Evolutionary conservation across 331 rosid species (phyloP).

Genomic region (Phaseolus coccineus): DNA sequence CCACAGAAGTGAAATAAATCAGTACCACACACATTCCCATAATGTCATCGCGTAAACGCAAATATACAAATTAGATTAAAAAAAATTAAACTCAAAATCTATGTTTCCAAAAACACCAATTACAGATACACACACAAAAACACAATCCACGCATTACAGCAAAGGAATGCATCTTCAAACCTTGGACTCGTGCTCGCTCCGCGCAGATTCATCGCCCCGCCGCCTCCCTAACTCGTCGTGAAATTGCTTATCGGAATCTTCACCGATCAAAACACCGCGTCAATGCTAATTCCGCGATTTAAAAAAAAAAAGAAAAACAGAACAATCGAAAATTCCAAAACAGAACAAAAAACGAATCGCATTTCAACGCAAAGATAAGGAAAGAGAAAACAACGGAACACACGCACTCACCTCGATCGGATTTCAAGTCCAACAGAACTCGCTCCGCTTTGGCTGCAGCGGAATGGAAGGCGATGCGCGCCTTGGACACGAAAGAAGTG

Average conservation of each 20-base stretch:
- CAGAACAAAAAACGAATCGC: not conserved
- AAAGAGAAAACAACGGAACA: not conserved
- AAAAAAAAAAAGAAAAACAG: not conserved
- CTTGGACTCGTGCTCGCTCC: constrained; percentile 58
- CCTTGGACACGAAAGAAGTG: constrained; percentile 83
- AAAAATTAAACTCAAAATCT: constrained; percentile 16
- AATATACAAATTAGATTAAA: not conserved
- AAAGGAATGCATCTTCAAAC: constrained; percentile 47
- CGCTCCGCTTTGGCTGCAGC: constrained; percentile 99
- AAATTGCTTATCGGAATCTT: constrained; percentile 51
- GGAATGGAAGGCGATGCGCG: constrained; percentile 91
- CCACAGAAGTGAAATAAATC: not conserved
- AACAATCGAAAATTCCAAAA: not conserved
- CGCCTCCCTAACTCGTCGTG: constrained; percentile 25
- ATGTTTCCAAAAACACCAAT: not conserved
- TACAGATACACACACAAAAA: not conserved
- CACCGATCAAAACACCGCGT: constrained; percentile 39
- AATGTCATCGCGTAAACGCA: not conserved
- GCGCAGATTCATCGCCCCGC: constrained; percentile 41
- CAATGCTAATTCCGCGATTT: constrained; percentile 29
- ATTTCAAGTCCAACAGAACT: constrained; percentile 68
- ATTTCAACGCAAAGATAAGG: not conserved
- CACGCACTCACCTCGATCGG: constrained; percentile 64
- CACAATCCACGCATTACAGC: not conserved
- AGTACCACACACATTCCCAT: constrained; percentile 22